Base-by-base conservation (phyloP, 1,139 yeast genomes). In the Kodamaea ohmeri region DNA sequence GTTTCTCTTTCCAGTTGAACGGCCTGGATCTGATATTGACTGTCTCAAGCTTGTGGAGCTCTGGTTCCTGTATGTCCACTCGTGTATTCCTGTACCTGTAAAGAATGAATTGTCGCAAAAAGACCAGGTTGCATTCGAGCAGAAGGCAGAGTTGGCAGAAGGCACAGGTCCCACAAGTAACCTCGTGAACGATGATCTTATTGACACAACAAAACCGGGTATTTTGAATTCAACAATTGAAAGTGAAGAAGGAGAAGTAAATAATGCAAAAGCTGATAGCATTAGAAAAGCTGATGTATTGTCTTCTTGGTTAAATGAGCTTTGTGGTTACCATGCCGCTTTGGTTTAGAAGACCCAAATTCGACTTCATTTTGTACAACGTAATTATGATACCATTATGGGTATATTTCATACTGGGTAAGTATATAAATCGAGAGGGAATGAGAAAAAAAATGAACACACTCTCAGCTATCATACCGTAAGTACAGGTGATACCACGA, bases 91-190 rank as follows among this genome's bases (percentile, higher is more conserved):
- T 1, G 46, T 50, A 1, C 53, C 52, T 15, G 56, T 52, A 16
- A 55, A 53, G 34, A 43, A 46, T 13, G 60, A 57, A 25, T 45
- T 67, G 30, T 63, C 71, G 37, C 73, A 71, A 35, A 67, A 64
- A 40, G 74, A 69, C 35, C 70, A 66, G 43, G 58, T 68, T 9
- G 53, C 55, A 20, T 54, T 61, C 2, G 69, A 65, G 42, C 71
- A 65, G 38, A 52, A 63, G 40, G 57, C 61, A 5, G 68, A 60
- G 36, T 31, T 38, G 36, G 30, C 26, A n/a, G 37, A 31, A 14
- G 14, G 25, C 9, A 18, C 24, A 7, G 40, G 26, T n/a, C 15
- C 32, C 14, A 37, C 37, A 27, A 20, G 32, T n/a, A 34, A 14
- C 28, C 17, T 16, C 13, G 31, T 24, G 35, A 43, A 34, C 16